Evolutionary conservation across 345 rosid genomes (phyloP).

Genomic region (Brassica incana): DNA sequence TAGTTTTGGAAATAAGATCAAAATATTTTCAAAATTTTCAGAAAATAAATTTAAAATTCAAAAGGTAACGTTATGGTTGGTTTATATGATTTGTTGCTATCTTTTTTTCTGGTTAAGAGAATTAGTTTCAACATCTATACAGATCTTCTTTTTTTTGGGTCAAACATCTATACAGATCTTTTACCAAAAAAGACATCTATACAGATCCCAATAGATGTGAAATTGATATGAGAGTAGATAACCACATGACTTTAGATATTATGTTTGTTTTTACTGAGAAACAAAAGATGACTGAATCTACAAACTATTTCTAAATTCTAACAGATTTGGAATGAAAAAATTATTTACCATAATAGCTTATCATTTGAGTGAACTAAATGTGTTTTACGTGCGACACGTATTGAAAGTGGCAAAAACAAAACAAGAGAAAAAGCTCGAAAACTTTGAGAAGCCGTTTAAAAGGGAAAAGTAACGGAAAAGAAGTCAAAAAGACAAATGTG

Average conservation of each 20-base stretch:
- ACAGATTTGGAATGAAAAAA: conserved; percentile 3
- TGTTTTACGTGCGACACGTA: background rate
- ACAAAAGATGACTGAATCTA: background rate
- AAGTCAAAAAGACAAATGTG: conserved; percentile 40
- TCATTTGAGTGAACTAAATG: background rate
- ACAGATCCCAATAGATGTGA: background rate
- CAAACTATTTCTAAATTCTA: background rate
- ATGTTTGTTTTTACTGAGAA: background rate
- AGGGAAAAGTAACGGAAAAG: conserved; percentile 22
- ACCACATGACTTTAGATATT: background rate
- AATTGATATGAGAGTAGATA: background rate
- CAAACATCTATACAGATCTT: no score
- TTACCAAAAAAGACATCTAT: background rate
- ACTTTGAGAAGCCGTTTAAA: conserved; percentile 24
- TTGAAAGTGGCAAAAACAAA: background rate
- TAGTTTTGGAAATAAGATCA: background rate
- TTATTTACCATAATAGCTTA: background rate
- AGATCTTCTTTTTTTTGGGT: no score
- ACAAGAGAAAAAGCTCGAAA: background rate
- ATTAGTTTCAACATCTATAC: background rate
- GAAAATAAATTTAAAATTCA: background rate
- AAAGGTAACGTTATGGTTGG: background rate
- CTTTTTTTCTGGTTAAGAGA: background rate
- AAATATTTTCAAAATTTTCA: background rate
- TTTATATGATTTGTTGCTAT: background rate